Evolutionary conservation across 2,329 filamentous ascomycete species (phyloP).

Genomic region (Colletotrichum filicis): DNA sequence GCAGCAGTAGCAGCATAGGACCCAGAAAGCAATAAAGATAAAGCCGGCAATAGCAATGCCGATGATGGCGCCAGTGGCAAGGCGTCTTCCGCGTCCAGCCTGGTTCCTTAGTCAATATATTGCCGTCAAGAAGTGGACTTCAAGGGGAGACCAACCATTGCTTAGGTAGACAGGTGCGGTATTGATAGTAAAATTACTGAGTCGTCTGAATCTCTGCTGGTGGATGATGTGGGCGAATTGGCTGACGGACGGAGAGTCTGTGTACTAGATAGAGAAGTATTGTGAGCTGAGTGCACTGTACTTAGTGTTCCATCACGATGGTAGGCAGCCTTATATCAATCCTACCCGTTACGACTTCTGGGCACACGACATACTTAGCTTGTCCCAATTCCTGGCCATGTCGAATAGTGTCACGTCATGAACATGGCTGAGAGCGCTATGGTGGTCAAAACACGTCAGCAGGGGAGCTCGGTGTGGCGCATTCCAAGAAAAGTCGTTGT

Average conservation of each 20-base stretch:
- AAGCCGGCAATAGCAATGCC: slow-evolving; percentile 35
- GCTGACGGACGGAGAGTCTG: background rate
- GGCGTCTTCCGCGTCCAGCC: slow-evolving; percentile 32
- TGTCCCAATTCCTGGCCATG: background rate
- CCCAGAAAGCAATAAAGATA: slow-evolving; percentile 23
- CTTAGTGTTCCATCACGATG: background rate
- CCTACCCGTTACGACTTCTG: background rate
- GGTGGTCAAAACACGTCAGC: slow-evolving; percentile 21
- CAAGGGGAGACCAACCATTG: background rate
- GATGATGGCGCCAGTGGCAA: slow-evolving; percentile 34
- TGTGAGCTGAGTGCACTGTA: background rate
- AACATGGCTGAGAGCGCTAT: slow-evolving; percentile 19
- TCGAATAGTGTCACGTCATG: slow-evolving; percentile 6
- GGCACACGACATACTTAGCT: slow-evolving; percentile 18
- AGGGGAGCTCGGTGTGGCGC: background rate
- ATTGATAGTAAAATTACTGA: background rate
- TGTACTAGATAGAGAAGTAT: background rate
- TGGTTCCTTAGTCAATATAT: background rate
- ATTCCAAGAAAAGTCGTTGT: background rate
- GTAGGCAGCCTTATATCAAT: background rate
- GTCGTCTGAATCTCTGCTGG: background rate
- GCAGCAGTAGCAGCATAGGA: slow-evolving; percentile 33
- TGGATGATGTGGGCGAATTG: background rate
- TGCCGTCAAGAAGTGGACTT: background rate
- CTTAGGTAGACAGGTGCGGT: background rate